A percentile compares a stretch with the other conserved stretches of the same genome.
These are phyloP conservation scores for Zymoseptoria tritici DNA, from an alignment of 2,329 filamentous ascomycete genomes.

Conservation along the genomic window DNA sequence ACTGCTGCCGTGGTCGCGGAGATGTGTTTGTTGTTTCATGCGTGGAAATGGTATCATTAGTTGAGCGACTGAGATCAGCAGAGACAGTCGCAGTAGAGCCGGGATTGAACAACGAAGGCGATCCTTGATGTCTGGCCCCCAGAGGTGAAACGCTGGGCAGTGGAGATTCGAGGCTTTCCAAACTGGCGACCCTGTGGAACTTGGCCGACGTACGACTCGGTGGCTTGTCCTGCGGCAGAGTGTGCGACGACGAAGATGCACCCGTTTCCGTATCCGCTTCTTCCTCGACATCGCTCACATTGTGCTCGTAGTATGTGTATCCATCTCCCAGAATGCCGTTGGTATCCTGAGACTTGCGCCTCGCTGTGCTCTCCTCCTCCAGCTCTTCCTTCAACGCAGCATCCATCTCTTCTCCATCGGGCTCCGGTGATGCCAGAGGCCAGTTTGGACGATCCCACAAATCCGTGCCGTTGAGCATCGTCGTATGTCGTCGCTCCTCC, in stretches of 20 bases:
- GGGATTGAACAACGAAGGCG: neutral
- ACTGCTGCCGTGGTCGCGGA: neutral
- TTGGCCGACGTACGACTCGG: neutral
- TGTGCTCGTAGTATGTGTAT: slow-evolving; percentile 12
- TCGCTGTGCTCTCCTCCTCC: slow-evolving; percentile 16
- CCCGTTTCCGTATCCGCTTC: slow-evolving; percentile 10
- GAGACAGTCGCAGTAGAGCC: neutral
- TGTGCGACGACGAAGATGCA: neutral
- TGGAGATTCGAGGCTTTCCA: neutral
- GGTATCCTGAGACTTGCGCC: slow-evolving; percentile 17
- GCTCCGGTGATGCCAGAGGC: slow-evolving; percentile 17
- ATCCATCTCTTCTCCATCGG: neutral
- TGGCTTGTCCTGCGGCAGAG: neutral
- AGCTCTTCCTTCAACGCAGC: slow-evolving; percentile 14
- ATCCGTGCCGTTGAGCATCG: slow-evolving; percentile 24
- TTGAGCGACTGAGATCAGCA: neutral
- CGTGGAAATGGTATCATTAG: neutral
- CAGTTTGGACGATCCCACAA: slow-evolving; percentile 24
- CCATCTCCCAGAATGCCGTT: slow-evolving; percentile 11
- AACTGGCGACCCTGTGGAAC: neutral
- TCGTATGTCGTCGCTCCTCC: slow-evolving; percentile 22
- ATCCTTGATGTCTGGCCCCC: neutral
- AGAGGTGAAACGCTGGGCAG: neutral
- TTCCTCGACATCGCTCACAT: slow-evolving; percentile 21
- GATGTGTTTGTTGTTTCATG: neutral